Conservation (phyloP, 371 early-diverging fungal species). For the Lichtheimia ramosa region DNA sequence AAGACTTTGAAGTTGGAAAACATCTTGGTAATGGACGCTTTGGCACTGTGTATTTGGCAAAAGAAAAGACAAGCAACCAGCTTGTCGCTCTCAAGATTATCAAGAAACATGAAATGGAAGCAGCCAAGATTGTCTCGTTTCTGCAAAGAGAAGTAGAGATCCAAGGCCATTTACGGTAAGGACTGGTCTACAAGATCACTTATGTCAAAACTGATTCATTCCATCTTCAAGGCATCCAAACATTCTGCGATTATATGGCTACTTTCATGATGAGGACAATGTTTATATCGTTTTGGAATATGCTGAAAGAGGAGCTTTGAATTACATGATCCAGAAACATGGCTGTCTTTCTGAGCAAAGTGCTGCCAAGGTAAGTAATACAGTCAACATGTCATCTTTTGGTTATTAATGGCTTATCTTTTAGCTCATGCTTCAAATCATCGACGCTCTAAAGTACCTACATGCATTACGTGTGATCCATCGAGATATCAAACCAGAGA, state of each 20-base stretch:
- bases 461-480: conserved; percentile 70
- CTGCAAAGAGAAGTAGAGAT: conserved; percentile 94
- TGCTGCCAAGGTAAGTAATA: conserved; percentile 67
- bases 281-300: conserved; percentile 97
- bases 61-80: conserved; percentile 81
- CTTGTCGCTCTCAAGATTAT: conserved; percentile 96
- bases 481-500: conserved; percentile 82
- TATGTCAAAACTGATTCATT: too few species aligned
- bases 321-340: conserved; percentile 71
- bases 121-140: conserved; percentile 24
- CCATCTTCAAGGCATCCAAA: conserved; percentile 75
- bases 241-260: conserved; percentile 94
- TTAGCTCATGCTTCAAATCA: conserved; percentile 89
- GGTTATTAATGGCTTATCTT: not conserved
- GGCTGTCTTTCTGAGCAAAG: conserved; percentile 74
- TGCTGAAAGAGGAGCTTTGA: conserved; percentile 94
- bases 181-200: not conserved
- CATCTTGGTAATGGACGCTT: conserved; percentile 96
- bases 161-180: conserved; percentile 87
- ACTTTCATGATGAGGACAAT: conserved; percentile 93
- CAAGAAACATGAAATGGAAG: conserved; percentile 79
- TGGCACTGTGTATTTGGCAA: conserved; percentile 95
- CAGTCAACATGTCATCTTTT: not conserved
- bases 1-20: conserved; percentile 95
- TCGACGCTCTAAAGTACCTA: conserved; percentile 73